These are phyloP conservation scores for Farysia itapuensis DNA, from an alignment of 1,284 basidiomycete genomes.

Conservation along the genomic window DNA sequence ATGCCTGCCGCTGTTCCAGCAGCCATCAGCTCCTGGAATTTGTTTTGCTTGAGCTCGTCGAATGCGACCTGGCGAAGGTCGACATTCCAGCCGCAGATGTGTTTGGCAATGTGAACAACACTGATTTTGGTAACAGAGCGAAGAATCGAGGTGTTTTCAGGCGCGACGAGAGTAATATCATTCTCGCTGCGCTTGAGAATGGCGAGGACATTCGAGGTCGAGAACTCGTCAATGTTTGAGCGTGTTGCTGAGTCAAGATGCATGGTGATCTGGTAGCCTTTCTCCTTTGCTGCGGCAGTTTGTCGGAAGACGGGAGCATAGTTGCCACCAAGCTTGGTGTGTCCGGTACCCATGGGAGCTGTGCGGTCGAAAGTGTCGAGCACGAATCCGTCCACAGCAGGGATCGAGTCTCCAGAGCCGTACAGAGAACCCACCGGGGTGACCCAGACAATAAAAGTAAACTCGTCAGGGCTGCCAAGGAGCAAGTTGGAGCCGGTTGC, in stretches of 20 bases:
- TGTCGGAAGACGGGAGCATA: conserved; percentile 58
- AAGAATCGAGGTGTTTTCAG: conserved; percentile 41
- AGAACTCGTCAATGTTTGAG: conserved; percentile 58
- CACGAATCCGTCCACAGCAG: conserved; percentile 59
- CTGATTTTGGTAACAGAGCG: conserved; percentile 45
- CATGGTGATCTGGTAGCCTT: conserved; percentile 59
- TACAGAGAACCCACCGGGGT: conserved; percentile 60
- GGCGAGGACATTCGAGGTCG: conserved; percentile 59
- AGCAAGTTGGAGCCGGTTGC: conserved; percentile 55
- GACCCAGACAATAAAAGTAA: conserved; percentile 59
- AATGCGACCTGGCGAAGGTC: conserved; percentile 56
- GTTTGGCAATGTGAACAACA: conserved; percentile 52
- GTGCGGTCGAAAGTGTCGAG: conserved; percentile 59
- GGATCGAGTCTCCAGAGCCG: conserved; percentile 51
- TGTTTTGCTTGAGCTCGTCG: conserved; percentile 35
- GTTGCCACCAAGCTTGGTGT: conserved; percentile 59
- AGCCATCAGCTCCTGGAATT: conserved; percentile 51
- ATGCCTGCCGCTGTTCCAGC: conserved; percentile 57
- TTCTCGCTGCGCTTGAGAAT: conserved; percentile 35
- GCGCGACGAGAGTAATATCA: conserved; percentile 32
- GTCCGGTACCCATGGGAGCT: conserved; percentile 55
- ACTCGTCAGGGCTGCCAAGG: conserved; percentile 54
- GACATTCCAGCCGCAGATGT: conserved; percentile 58
- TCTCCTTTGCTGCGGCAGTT: conserved; percentile 54
- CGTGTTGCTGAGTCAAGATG: conserved; percentile 53